Percentiles rank a stretch among this genome's conserved stretches.
Evolutionary conservation across 352 stramenopile species (phyloP).

Genomic region (Globisporangium ultimum): DNA sequence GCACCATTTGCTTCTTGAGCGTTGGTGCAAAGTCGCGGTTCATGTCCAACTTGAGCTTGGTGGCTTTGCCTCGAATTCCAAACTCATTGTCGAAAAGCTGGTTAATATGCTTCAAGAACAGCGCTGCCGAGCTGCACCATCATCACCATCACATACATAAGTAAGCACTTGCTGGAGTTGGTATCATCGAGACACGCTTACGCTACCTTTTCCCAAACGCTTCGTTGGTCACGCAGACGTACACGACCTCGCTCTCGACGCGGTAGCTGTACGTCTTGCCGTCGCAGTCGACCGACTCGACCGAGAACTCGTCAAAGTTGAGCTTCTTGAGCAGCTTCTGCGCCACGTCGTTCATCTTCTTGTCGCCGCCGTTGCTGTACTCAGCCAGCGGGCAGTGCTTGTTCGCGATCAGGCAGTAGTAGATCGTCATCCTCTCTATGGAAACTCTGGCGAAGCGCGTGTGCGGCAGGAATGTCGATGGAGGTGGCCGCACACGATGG

Average conservation of each 20-base stretch:
- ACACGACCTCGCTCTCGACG: constrained; percentile 80
- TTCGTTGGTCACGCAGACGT: constrained; percentile 81
- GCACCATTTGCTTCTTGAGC: constrained; percentile 84
- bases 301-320: constrained; percentile 60
- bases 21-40: constrained; percentile 81
- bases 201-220: constrained; percentile 74
- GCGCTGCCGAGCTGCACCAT: constrained; percentile 51
- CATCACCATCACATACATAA: not conserved
- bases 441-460: not conserved
- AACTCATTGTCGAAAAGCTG: constrained; percentile 85
- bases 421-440: constrained; percentile 69
- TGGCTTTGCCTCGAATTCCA: constrained; percentile 82
- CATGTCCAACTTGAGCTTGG: constrained; percentile 86
- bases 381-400: constrained; percentile 74
- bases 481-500: no score
- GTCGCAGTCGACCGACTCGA: constrained; percentile 82
- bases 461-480: not conserved
- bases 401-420: constrained; percentile 87
- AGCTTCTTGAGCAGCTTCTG: constrained; percentile 87
- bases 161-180: no score
- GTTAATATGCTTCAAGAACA: constrained; percentile 86
- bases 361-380: constrained; percentile 78
- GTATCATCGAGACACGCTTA: not conserved
- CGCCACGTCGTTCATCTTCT: constrained; percentile 86
- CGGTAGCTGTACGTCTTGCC: constrained; percentile 85